Conservation (phyloP, 2,329 filamentous ascomycete species). For the Colletotrichum zoysiae region DNA sequence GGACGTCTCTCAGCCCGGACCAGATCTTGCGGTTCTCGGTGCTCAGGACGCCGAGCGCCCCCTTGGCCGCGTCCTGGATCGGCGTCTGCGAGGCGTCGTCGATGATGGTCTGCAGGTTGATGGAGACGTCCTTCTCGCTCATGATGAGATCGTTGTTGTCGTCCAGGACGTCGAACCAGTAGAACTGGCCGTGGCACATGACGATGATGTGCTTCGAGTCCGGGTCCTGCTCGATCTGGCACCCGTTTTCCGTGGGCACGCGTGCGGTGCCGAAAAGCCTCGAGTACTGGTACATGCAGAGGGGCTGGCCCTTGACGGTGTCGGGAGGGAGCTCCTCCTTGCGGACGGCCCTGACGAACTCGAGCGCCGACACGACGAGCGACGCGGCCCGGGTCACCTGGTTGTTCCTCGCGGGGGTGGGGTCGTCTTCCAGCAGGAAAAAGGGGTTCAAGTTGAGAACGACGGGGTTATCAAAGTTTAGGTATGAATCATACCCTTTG, state of each 20-base stretch:
- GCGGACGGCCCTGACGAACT: conserved; percentile 92
- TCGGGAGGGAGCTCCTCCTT: conserved; percentile 95
- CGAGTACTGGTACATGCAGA: conserved; percentile 99
- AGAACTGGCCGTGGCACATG: conserved; percentile 94
- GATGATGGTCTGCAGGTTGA: conserved; percentile 92
- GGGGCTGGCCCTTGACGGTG: conserved; percentile 82
- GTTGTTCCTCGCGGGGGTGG: conserved; percentile 94
- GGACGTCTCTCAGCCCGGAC: conserved; percentile 89
- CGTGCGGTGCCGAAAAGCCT: conserved; percentile 94
- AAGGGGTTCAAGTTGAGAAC: conserved; percentile 98
- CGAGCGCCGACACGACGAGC: conserved; percentile 87
- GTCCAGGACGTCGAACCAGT: conserved; percentile 98
- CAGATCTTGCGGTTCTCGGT: conserved; percentile 97
- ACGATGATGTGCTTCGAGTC: conserved; percentile 94
- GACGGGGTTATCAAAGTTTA: conserved; percentile 98
- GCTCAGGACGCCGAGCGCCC: conserved; percentile 90
- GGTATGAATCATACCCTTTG: conserved; percentile 96
- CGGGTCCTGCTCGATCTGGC: conserved; percentile 94
- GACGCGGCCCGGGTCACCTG: conserved; percentile 96
- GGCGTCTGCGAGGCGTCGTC: conserved; percentile 91
- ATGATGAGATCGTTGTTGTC: conserved; percentile 96
- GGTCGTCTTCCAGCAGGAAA: conserved; percentile 96
- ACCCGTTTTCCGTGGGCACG: conserved; percentile 93
- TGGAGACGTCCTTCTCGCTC: conserved; percentile 91
- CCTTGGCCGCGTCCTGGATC: conserved; percentile 95